These are phyloP conservation scores for Meyerozyma sp. DNA, from an alignment of 1,139 yeast species.

Conservation along the genomic window DNA sequence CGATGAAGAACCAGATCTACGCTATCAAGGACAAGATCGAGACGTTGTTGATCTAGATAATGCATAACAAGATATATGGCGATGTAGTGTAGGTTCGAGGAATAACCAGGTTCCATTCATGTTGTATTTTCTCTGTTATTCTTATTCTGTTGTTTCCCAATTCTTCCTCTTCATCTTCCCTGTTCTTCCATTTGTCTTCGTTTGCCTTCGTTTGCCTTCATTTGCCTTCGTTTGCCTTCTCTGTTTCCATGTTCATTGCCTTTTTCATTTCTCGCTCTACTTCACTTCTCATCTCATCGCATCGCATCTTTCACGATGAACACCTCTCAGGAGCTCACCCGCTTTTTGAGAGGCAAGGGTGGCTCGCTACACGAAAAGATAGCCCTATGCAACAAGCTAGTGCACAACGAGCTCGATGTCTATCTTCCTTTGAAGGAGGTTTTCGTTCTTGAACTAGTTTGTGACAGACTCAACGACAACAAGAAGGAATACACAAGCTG, in stretches of 20 bases:
- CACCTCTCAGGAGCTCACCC: constrained; percentile 1
- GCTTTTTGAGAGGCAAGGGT: constrained; percentile 8
- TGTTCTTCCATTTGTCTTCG: not conserved
- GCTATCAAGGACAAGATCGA: constrained; percentile 98
- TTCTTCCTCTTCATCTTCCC: not conserved
- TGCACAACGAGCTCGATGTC: constrained; percentile 33
- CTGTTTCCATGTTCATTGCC: not conserved
- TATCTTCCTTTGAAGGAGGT: constrained; percentile 57
- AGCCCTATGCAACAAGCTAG: constrained; percentile 19
- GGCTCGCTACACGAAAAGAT: constrained; percentile 3
- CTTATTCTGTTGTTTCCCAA: not conserved
- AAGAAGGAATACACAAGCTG: constrained; percentile 30
- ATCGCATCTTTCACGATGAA: not conserved
- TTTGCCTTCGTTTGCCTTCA: too few species aligned
- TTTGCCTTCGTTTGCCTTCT: too few species aligned
- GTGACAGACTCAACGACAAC: constrained; percentile 59
- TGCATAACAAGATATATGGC: not conserved
- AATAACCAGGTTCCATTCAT: too few species aligned
- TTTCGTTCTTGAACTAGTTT: constrained; percentile 61
- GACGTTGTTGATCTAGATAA: constrained; percentile 76
- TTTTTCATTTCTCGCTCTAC: not conserved
- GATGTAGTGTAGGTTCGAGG: not conserved
- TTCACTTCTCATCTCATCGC: not conserved
- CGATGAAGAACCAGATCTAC: constrained; percentile 94
- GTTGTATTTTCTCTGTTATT: too few species aligned